These are phyloP conservation scores for Phytophthora lateralis DNA, from an alignment of 352 stramenopile genomes.

Conservation along the genomic window DNA sequence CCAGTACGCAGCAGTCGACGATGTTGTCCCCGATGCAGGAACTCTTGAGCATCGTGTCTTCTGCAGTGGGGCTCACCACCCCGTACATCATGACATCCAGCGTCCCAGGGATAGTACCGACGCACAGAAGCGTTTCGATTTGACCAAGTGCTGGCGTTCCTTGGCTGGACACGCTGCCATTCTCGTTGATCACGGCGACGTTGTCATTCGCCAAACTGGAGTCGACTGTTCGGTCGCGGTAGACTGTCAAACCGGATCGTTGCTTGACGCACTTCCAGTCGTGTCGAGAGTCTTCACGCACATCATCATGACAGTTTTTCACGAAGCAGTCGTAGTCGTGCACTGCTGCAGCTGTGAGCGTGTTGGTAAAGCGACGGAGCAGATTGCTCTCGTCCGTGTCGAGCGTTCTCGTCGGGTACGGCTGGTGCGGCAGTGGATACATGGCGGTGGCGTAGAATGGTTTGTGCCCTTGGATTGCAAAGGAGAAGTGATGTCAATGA, in stretches of 20 bases:
- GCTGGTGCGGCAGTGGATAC: slow-evolving; percentile 26
- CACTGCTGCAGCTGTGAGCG: slow-evolving; percentile 32
- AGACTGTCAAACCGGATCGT: slow-evolving; percentile 39
- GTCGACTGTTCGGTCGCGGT: slow-evolving; percentile 30
- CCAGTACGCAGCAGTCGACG: slow-evolving; percentile 36
- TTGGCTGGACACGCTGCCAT: slow-evolving; percentile 6
- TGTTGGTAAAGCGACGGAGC: slow-evolving; percentile 38
- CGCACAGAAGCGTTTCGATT: slow-evolving; percentile 24
- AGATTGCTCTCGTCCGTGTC: slow-evolving; percentile 31
- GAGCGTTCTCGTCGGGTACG: slow-evolving; percentile 46
- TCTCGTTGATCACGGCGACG: slow-evolving; percentile 10
- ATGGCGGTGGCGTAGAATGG: slow-evolving; percentile 6
- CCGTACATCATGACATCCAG: slow-evolving; percentile 44
- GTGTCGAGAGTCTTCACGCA: slow-evolving; percentile 25
- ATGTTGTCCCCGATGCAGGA: slow-evolving; percentile 37
- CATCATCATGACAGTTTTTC: slow-evolving; percentile 24
- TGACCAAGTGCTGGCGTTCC: slow-evolving; percentile 3
- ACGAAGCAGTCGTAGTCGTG: slow-evolving; percentile 44
- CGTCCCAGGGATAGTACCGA: slow-evolving; percentile 36
- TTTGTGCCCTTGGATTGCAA: slow-evolving; percentile 5
- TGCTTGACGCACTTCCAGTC: slow-evolving; percentile 50
- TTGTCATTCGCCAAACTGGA: neutral
- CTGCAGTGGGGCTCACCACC: slow-evolving; percentile 24
- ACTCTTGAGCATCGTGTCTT: slow-evolving; percentile 37
- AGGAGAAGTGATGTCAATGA: slow-evolving; percentile 14